Conservation (phyloP, 1,284 basidiomycete genomes). For the Irpex sp. region DNA sequence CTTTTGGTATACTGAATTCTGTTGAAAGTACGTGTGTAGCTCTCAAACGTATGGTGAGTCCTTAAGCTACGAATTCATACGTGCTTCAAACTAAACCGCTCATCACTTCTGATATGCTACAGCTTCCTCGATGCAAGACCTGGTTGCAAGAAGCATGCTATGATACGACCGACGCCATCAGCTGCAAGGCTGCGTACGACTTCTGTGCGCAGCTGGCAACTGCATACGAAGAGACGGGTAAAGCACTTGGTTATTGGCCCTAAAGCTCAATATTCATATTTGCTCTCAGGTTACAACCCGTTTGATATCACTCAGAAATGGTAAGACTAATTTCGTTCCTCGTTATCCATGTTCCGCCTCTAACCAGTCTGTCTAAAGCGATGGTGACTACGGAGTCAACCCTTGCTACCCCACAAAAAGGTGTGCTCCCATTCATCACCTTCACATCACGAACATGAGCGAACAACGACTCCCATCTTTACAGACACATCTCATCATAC, state of each 20-base stretch:
- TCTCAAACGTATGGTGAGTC: constrained; percentile 35
- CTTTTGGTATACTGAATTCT: not conserved
- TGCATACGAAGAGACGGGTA: constrained; percentile 11
- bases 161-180: constrained; percentile 33
- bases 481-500: not conserved
- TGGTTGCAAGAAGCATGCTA: constrained; percentile 26
- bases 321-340: not conserved
- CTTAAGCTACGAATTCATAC: not conserved
- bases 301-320: constrained; percentile 6
- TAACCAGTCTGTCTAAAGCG: not conserved
- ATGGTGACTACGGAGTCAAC: not conserved
- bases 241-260: not conserved
- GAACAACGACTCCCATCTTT: not conserved
- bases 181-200: constrained; percentile 33
- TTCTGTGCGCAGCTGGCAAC: constrained; percentile 31
- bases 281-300: not conserved
- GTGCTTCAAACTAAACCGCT: not conserved
- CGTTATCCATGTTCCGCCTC: not conserved
- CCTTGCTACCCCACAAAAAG: not conserved
- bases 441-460: too few relatives aligned
- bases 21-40: constrained; percentile 26
- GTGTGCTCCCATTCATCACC: not conserved
- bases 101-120: not conserved
- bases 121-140: constrained; percentile 29
- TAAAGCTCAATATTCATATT: too few relatives aligned